A percentile compares a stretch with the other conserved stretches of the same genome.
phyloP scores from a whole-genome alignment of 1,284 basidiomycete species.

The Phellopilus nigrolimitatus region DNA sequence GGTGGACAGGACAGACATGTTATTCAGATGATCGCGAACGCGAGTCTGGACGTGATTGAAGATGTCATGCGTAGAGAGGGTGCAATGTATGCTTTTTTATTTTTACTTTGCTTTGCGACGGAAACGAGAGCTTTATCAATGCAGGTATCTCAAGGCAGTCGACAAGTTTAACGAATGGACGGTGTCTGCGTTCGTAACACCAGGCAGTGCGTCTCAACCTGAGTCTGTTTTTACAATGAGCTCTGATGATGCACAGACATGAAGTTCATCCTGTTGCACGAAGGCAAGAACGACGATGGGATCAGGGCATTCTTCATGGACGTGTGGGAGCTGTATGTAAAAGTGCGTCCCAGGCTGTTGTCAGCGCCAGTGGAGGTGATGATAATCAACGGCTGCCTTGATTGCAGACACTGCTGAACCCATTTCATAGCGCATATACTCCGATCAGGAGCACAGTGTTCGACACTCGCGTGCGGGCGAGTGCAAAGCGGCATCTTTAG shows the following conservation, averaged over 20 bases:
- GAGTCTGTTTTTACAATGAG: slow-evolving; percentile 13
- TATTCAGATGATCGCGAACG: slow-evolving; percentile 95
- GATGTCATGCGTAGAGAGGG: slow-evolving; percentile 84
- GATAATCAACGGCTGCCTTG: neutral
- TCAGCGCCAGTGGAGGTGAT: neutral
- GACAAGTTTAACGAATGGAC: slow-evolving; percentile 98
- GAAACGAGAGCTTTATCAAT: slow-evolving; percentile 1
- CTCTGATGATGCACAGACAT: slow-evolving; percentile 52
- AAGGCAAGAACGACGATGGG: slow-evolving; percentile 93
- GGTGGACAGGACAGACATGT: slow-evolving; percentile 78
- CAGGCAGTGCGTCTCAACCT: slow-evolving; percentile 67
- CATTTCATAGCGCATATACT: slow-evolving; percentile 88
- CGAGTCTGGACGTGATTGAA: slow-evolving; percentile 87
- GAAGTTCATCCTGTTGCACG: slow-evolving; percentile 89
- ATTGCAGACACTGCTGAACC: slow-evolving; percentile 78
- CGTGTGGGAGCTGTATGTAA: slow-evolving; percentile 92
- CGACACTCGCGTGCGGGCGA: slow-evolving; percentile 77
- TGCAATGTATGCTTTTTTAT: slow-evolving; percentile 48
- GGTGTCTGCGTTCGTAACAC: slow-evolving; percentile 89
- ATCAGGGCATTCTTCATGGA: slow-evolving; percentile 88
- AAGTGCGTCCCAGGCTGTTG: slow-evolving; percentile 50
- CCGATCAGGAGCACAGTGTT: slow-evolving; percentile 76
- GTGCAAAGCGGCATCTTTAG: slow-evolving; percentile 68
- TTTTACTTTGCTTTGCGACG: neutral
- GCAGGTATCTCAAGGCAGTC: slow-evolving; percentile 86